Evolutionary conservation across 75 land plant genomes (phyloP), one percentile per base, ranked within the genome.

Genomic region (Chamaecyparis obtusa): DNA sequence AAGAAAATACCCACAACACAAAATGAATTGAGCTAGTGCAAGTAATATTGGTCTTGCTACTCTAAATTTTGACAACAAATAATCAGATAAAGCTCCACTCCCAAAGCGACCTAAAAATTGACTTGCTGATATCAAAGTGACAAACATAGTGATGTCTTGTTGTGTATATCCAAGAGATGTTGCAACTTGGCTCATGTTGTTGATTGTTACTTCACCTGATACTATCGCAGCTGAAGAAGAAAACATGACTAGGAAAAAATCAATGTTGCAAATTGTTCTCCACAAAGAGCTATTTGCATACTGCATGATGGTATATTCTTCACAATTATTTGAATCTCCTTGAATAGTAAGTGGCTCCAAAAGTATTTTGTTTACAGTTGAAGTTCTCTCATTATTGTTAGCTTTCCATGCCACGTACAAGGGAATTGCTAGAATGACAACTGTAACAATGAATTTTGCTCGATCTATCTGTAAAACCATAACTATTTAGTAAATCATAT

Each of bases 81-180:
- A 85, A 35, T 87, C 88, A 36, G 51, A 85, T n/a, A 89, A 24
- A 9, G 46, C 57, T 3, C 91, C 91, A 10, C 54, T 83, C 27
- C 88, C 91, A 37, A 90, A 81, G 3, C 91, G 87, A 0, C 91
- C 91, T 35, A 89, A 41, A 41, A 79, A 89, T 30, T 90, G 90
- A 84, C 84, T 81, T 19, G 89, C 81, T 71, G 92, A 78, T 49
- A 85, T 36, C 43, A 90, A 84, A 41, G 84, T 90, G 17, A 90
- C 85, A 39, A 89, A 90, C 19, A 88, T 86, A 35, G 74, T 78
- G 84, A 83, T 33, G 17, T 55, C 81, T 41, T 77, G 4, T 21
- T 77, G 9, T 4, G 74, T 21, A 51, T 90, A 90, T 0, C 91
- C 91, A 27, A 89, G 83, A 30, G 83, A 46, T 3, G 83, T 81